Conservation (phyloP, 2,329 filamentous ascomycete genomes). For the Nemania sp. region DNA sequence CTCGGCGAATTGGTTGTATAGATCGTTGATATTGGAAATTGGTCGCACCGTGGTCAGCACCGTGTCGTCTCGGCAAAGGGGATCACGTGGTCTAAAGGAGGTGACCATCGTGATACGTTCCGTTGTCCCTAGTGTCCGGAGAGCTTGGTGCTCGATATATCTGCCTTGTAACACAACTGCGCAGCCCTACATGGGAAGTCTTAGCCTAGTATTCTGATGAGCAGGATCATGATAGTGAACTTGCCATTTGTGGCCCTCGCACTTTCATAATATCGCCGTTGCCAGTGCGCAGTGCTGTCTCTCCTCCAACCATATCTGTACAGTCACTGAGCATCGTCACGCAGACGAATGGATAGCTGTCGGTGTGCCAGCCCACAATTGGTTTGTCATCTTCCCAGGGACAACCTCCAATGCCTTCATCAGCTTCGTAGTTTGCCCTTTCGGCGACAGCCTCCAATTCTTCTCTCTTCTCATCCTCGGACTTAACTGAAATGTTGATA, state of each 20-base stretch:
- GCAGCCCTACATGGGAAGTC: conserved; percentile 59
- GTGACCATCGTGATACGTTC: conserved; percentile 76
- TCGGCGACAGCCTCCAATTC: conserved; percentile 57
- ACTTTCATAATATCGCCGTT: conserved; percentile 68
- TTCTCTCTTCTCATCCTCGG: conserved; percentile 59
- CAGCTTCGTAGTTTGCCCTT: conserved; percentile 45
- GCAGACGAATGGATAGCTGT: conserved; percentile 76
- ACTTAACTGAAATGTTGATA: conserved; percentile 65
- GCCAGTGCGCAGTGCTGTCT: conserved; percentile 69
- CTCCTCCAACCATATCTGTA: conserved; percentile 71
- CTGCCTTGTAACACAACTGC: conserved; percentile 75
- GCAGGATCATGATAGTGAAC: conserved; percentile 40
- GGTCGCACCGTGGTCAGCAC: conserved; percentile 70
- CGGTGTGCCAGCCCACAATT: conserved; percentile 72
- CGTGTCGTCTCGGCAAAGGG: conserved; percentile 68
- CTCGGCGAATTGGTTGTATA: conserved; percentile 71
- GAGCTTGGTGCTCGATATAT: conserved; percentile 74
- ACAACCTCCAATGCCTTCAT: conserved; percentile 49
- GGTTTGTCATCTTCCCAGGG: conserved; percentile 62
- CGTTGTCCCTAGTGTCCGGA: conserved; percentile 66
- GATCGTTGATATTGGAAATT: conserved; percentile 67
- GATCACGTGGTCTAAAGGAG: conserved; percentile 70
- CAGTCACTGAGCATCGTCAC: conserved; percentile 76
- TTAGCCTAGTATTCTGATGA: conserved; percentile 3
- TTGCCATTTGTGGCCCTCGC: conserved; percentile 69